Conservation (phyloP, 495 filamentous ascomycete species). For the Lophiostoma macrostomum region DNA sequence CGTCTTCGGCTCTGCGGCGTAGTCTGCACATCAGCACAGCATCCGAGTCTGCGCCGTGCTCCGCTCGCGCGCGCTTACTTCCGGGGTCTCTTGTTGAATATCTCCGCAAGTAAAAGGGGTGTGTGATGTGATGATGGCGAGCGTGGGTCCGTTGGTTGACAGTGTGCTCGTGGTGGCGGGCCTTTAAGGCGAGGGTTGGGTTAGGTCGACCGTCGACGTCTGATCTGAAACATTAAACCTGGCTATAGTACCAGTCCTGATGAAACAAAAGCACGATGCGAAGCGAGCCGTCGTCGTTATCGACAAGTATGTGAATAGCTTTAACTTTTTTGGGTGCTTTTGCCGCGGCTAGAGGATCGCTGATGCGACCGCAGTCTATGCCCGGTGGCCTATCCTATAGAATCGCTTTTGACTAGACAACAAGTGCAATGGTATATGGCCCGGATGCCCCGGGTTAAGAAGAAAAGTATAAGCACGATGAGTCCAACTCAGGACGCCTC, state of each 20-base stretch:
- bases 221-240: slow-evolving; percentile 4
- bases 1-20: slow-evolving; percentile 8
- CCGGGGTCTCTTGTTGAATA: too few species aligned
- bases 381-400: too few species aligned
- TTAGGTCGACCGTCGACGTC: background rate
- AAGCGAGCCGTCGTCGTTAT: background rate
- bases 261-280: background rate
- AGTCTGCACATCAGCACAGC: background rate
- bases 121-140: too few species aligned
- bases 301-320: background rate
- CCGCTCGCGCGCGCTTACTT: slow-evolving; percentile 13
- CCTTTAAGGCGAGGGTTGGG: background rate
- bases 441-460: too few species aligned
- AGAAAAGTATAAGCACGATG: too few species aligned
- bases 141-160: too few species aligned
- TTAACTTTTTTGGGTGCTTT: background rate
- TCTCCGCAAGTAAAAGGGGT: too few species aligned
- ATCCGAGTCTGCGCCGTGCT: background rate
- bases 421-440: too few species aligned
- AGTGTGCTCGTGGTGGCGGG: background rate
- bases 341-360: background rate
- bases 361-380: background rate
- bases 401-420: too few species aligned
- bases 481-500: slow-evolving; percentile 1
- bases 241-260: slow-evolving; percentile 1